Percentiles rank a stretch among this genome's conserved stretches.
Evolutionary conservation across 495 filamentous ascomycete species (phyloP).

Genomic region (Staphylotrichum longicolle): DNA sequence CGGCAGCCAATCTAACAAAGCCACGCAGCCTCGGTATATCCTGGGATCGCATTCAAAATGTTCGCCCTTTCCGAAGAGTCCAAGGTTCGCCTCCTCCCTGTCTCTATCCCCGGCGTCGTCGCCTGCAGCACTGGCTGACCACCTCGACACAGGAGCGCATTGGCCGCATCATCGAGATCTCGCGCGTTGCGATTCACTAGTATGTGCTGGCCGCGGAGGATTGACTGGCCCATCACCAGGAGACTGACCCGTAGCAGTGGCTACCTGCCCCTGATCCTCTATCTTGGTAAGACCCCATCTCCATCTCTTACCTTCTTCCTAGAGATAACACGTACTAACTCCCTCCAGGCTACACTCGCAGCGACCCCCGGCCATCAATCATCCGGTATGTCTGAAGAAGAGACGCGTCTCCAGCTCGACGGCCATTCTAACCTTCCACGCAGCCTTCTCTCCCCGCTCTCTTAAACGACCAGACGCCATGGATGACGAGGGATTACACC

Average conservation of each 20-base stretch:
- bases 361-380: slow-evolving; percentile 85
- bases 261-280: slow-evolving; percentile 94
- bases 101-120: neutral
- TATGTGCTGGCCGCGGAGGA: slow-evolving; percentile 43
- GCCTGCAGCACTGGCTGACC: slow-evolving; percentile 10
- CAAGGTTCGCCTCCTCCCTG: slow-evolving; percentile 60
- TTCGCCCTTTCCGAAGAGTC: slow-evolving; percentile 95
- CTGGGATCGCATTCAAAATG: slow-evolving; percentile 47
- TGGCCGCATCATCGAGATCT: slow-evolving; percentile 89
- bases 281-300: slow-evolving; percentile 68
- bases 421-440: slow-evolving; percentile 12
- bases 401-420: neutral
- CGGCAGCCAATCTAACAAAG: neutral
- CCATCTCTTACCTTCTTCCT: neutral
- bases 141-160: slow-evolving; percentile 75
- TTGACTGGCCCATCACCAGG: slow-evolving; percentile 1
- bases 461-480: slow-evolving; percentile 35
- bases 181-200: slow-evolving; percentile 96
- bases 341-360: slow-evolving; percentile 80
- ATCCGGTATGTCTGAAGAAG: slow-evolving; percentile 68
- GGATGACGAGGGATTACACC: slow-evolving; percentile 1
- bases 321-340: slow-evolving; percentile 29
- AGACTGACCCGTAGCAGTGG: slow-evolving; percentile 61
- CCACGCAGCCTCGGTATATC: neutral
- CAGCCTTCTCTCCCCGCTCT: slow-evolving; percentile 73